These are phyloP conservation scores for Roridomyces roridus DNA, from an alignment of 768 basidiomycete genomes.

Conservation along the genomic window DNA sequence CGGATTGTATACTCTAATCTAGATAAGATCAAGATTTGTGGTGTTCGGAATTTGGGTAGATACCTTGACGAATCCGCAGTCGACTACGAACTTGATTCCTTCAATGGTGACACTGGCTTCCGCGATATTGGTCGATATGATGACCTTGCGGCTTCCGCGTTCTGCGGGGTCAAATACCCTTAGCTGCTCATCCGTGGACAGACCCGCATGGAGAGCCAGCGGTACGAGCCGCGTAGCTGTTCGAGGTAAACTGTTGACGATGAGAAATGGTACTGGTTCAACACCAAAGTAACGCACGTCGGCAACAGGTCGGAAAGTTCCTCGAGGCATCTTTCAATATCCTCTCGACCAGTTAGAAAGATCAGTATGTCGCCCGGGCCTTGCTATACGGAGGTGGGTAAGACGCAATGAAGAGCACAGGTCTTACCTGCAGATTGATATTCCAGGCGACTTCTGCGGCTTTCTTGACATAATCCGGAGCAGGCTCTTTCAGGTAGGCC, in stretches of 20 bases:
- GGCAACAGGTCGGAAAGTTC: slow-evolving; percentile 79
- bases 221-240: slow-evolving; percentile 64
- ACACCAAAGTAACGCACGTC: slow-evolving; percentile 42
- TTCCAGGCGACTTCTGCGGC: slow-evolving; percentile 88
- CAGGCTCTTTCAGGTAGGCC: slow-evolving; percentile 82
- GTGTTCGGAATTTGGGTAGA: background rate
- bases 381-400: slow-evolving; percentile 53
- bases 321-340: slow-evolving; percentile 90
- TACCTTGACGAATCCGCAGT: slow-evolving; percentile 96
- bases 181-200: slow-evolving; percentile 88
- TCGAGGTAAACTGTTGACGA: slow-evolving; percentile 50
- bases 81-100: slow-evolving; percentile 92
- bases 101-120: slow-evolving; percentile 98
- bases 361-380: slow-evolving; percentile 89
- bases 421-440: slow-evolving; percentile 73
- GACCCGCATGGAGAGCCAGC: slow-evolving; percentile 87
- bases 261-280: background rate
- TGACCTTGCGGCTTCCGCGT: slow-evolving; percentile 84
- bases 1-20: slow-evolving; percentile 94
- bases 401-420: background rate
- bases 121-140: slow-evolving; percentile 95
- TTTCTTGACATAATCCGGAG: slow-evolving; percentile 78
- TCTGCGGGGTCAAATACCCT: slow-evolving; percentile 81
- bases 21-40: slow-evolving; percentile 1
- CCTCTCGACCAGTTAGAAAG: slow-evolving; percentile 94